Evolutionary conservation across 2,329 filamentous ascomycete genomes (phyloP).

Genomic region (Colletotrichum magnum): DNA sequence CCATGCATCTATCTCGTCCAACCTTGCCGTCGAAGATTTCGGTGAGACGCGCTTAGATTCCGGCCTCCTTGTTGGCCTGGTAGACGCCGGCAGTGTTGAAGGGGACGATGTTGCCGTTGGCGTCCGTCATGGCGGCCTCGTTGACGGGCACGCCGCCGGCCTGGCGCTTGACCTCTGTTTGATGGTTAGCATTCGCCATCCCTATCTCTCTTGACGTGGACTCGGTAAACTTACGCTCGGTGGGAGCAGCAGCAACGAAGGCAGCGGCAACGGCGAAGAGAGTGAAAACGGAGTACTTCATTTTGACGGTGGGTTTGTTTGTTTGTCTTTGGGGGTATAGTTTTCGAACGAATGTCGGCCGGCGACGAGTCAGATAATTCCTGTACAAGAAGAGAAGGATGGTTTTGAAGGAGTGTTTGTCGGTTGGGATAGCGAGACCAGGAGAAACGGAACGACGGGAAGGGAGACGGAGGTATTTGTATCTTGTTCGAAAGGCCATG

Average conservation of each 20-base stretch:
- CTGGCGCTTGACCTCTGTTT: conserved; percentile 52
- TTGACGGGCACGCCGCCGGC: conserved; percentile 50
- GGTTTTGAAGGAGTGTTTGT: conserved; percentile 37
- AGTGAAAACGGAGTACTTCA: conserved; percentile 66
- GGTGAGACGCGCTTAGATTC: conserved; percentile 48
- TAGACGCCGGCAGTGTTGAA: conserved; percentile 61
- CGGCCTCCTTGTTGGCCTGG: conserved; percentile 54
- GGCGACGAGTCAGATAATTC: conserved; percentile 62
- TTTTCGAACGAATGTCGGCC: conserved; percentile 60
- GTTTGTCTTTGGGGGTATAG: conserved; percentile 39
- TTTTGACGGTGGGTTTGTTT: conserved; percentile 56
- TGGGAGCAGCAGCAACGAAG: conserved; percentile 57
- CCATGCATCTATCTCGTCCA: conserved; percentile 12
- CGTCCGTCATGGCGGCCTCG: conserved; percentile 62
- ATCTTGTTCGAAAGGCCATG: conserved; percentile 32
- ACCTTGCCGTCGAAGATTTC: conserved; percentile 9
- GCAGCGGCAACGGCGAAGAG: conserved; percentile 62
- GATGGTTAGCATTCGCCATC: conserved; percentile 28
- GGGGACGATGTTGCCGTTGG: conserved; percentile 59
- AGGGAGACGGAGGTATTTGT: conserved; percentile 45
- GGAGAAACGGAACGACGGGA: conserved; percentile 38
- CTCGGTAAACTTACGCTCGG: conserved; percentile 35
- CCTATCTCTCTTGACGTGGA: neutral
- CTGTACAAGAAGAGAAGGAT: conserved; percentile 47
- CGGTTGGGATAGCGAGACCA: conserved; percentile 16